Evolutionary conservation across 139 green algal species (phyloP), one percentile per base, ranked within the genome.

Genomic region (Coelastrella sp.): DNA sequence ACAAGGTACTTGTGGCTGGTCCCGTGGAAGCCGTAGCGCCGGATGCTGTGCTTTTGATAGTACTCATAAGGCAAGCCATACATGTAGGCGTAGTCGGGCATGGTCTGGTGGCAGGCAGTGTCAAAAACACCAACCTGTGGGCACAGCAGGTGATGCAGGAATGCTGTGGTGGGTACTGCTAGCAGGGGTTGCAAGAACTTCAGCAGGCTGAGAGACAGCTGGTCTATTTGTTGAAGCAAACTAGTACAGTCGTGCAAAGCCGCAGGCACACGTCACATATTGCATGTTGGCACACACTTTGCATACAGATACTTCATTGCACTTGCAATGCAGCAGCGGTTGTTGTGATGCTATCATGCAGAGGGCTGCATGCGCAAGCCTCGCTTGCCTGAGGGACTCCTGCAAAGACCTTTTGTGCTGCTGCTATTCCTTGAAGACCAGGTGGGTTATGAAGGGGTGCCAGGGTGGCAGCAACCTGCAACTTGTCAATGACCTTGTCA

Each of bases 121-220:
- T 98, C 96, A 85, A 98, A 98, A 37, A 98, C 95, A 32, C 90
- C 96, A 7, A 98, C 96, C 89, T 98, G 95, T 43, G 73, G 38
- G 38, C 53, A 27, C 40, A 76, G 38, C 41, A 76, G 57, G 30
- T 21, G 19, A 57, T 40, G 77, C 38, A 43, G 13, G 17, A 15
- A 11, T 23, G 1, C 13, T 15, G 2, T 2, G 17, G 48, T 57
- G 2, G n/a, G n/a, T n/a, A n/a, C n/a, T n/a, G n/a, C n/a, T n/a
- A n/a, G n/a, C n/a, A n/a, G n/a, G n/a, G n/a, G n/a, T n/a, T n/a
- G n/a, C n/a, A n/a, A n/a, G n/a, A n/a, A n/a, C n/a, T n/a, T n/a
- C n/a, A n/a, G n/a, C n/a, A n/a, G n/a, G n/a, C n/a, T n/a, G n/a
- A n/a, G n/a, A n/a, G n/a, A n/a, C n/a, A n/a, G n/a, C n/a, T n/a